These are phyloP conservation scores for Candida gorgasii DNA, from an alignment of 805 yeast genomes.

Conservation along the genomic window DNA sequence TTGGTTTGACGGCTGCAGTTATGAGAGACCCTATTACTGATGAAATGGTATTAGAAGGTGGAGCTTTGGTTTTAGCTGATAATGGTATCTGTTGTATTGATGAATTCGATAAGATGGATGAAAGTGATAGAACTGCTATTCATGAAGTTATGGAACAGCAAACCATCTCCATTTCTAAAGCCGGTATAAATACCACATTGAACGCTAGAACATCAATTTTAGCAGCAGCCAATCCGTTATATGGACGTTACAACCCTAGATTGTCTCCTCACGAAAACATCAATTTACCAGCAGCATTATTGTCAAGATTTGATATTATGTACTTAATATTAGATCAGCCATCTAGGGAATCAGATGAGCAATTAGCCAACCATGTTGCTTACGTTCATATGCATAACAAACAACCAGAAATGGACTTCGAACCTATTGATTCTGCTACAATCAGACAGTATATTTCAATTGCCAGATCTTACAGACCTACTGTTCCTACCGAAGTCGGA, in stretches of 20 bases:
- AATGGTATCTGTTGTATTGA: slow-evolving; percentile 98
- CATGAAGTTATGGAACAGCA: slow-evolving; percentile 99
- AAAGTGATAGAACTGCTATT: slow-evolving; percentile 92
- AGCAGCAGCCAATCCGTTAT: slow-evolving; percentile 98
- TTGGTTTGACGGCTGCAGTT: slow-evolving; percentile 97
- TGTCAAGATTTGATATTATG: slow-evolving; percentile 91
- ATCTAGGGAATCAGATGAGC: slow-evolving; percentile 72
- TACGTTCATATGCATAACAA: slow-evolving; percentile 91
- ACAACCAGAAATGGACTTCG: slow-evolving; percentile 77
- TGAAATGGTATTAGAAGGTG: slow-evolving; percentile 97
- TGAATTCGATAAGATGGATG: slow-evolving; percentile 99
- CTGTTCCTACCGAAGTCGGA: slow-evolving; percentile 78
- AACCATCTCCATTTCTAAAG: slow-evolving; percentile 94
- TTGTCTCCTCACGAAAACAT: slow-evolving; percentile 93
- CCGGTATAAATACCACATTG: slow-evolving; percentile 94
- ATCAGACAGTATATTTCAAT: slow-evolving; percentile 85
- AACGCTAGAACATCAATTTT: slow-evolving; percentile 93
- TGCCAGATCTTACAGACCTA: slow-evolving; percentile 85
- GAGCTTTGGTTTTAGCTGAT: slow-evolving; percentile 95
- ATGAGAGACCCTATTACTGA: slow-evolving; percentile 99
- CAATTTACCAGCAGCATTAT: slow-evolving; percentile 92
- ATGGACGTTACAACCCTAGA: slow-evolving; percentile 89
- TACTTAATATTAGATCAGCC: slow-evolving; percentile 87
- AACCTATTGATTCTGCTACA: slow-evolving; percentile 74
- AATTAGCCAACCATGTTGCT: slow-evolving; percentile 90